Percentiles rank a stretch among this genome's conserved stretches.
Evolutionary conservation across 164 flowering plant species (phyloP).

Genomic region (Liquidambar formosana): DNA sequence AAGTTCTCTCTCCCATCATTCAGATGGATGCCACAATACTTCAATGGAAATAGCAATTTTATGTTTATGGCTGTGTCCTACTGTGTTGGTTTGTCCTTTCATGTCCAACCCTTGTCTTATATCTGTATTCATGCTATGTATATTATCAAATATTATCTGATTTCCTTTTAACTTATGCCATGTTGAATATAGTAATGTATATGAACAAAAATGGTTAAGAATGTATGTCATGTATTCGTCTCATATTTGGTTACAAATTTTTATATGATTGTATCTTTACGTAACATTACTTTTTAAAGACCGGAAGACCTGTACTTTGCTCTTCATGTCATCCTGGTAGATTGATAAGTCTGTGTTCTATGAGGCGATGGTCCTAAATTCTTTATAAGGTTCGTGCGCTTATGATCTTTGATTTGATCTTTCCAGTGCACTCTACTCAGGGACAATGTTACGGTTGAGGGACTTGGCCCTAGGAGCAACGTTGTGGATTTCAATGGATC

Average conservation of each 20-base stretch:
- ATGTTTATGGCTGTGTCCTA: too few species aligned
- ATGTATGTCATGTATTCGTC: not conserved
- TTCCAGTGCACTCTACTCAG: constrained; percentile 84
- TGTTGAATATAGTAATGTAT: not conserved
- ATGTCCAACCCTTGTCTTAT: not conserved
- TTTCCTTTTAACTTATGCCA: not conserved
- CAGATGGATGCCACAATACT: too few species aligned
- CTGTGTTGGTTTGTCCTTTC: not conserved
- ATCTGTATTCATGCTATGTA: not conserved
- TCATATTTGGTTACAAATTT: not conserved
- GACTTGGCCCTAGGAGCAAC: constrained; percentile 20
- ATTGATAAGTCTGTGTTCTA: not conserved
- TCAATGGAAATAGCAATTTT: too few species aligned
- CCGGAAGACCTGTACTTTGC: not conserved
- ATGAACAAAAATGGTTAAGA: not conserved
- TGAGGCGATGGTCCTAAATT: not conserved
- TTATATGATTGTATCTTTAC: not conserved
- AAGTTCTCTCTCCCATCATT: too few species aligned
- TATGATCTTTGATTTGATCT: constrained; percentile 77
- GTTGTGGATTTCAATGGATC: constrained; percentile 21
- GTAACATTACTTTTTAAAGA: not conserved
- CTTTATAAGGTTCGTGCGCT: constrained; percentile 29
- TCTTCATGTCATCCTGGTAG: not conserved
- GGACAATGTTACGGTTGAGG: constrained; percentile 61
- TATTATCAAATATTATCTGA: not conserved